A percentile compares a stretch with the other conserved stretches of the same genome.
Evolutionary conservation across 306 rosid species (phyloP).

Genomic region (Crataegus laevigata): DNA sequence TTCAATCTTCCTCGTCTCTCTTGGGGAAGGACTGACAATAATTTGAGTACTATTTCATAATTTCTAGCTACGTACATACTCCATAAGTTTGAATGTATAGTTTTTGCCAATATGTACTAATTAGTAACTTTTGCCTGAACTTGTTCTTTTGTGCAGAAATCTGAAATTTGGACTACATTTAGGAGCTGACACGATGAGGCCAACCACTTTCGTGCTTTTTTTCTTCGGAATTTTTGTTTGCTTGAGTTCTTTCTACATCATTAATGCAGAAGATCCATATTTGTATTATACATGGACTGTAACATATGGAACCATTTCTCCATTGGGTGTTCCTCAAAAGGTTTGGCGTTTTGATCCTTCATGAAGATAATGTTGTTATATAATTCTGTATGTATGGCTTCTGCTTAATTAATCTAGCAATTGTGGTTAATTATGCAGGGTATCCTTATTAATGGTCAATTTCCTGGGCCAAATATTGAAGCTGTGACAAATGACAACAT

Average conservation of each 20-base stretch:
- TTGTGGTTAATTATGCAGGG: conserved; percentile 29
- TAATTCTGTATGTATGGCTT: background rate
- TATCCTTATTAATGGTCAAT: conserved; percentile 78
- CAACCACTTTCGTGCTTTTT: conserved; percentile 20
- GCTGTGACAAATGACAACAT: conserved; percentile 74
- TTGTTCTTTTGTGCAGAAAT: background rate
- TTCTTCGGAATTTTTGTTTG: conserved; percentile 39
- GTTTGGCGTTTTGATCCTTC: conserved; percentile 2
- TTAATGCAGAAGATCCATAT: conserved; percentile 65
- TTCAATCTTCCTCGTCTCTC: background rate
- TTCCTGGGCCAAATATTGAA: conserved; percentile 82
- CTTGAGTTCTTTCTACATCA: conserved; percentile 30
- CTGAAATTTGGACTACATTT: background rate
- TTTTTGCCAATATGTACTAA: background rate
- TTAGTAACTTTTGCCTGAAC: background rate
- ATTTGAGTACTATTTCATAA: background rate
- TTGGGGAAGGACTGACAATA: background rate
- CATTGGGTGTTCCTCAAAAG: conserved; percentile 70
- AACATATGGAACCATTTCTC: conserved; percentile 54
- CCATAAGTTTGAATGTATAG: background rate
- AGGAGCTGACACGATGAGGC: conserved; percentile 30
- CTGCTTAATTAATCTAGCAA: background rate
- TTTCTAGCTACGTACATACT: background rate
- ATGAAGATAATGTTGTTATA: too few relatives aligned
- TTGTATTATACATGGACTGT: conserved; percentile 50